Conservation (phyloP, 306 rosid species). For the Cercis canadensis region DNA sequence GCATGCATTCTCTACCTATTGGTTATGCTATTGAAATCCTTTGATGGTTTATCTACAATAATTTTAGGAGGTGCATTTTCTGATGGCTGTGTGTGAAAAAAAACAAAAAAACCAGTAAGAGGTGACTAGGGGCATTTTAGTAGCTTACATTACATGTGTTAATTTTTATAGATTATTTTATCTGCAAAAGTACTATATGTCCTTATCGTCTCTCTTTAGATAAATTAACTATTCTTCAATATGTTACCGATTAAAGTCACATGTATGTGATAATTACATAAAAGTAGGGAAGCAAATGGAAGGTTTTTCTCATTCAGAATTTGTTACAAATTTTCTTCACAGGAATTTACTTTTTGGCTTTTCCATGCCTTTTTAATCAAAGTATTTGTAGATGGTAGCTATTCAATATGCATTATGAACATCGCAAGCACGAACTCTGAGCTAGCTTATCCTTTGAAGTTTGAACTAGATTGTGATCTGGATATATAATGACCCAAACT, state of each 20-base stretch:
- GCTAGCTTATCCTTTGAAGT: not conserved
- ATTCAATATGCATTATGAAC: not conserved
- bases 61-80: slow-evolving; percentile 15
- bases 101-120: too few species aligned
- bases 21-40: slow-evolving; percentile 15
- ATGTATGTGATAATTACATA: not conserved
- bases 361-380: not conserved
- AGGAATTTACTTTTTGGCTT: not conserved
- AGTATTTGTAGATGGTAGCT: not conserved
- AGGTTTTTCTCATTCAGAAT: not conserved
- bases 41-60: slow-evolving; percentile 8
- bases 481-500: slow-evolving; percentile 19
- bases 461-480: too few species aligned
- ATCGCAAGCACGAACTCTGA: not conserved
- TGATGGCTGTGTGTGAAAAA: not conserved
- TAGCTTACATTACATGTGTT: not conserved
- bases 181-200: not conserved
- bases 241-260: not conserved
- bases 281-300: not conserved
- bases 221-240: not conserved
- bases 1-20: slow-evolving; percentile 42
- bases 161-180: slow-evolving; percentile 23
- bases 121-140: not conserved
- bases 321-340: not conserved
- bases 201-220: not conserved